Evolutionary conservation across 2,329 filamentous ascomycete genomes (phyloP), one percentile per base, ranked within the genome.

Genomic region (Aspergillus quadrilineatus): DNA sequence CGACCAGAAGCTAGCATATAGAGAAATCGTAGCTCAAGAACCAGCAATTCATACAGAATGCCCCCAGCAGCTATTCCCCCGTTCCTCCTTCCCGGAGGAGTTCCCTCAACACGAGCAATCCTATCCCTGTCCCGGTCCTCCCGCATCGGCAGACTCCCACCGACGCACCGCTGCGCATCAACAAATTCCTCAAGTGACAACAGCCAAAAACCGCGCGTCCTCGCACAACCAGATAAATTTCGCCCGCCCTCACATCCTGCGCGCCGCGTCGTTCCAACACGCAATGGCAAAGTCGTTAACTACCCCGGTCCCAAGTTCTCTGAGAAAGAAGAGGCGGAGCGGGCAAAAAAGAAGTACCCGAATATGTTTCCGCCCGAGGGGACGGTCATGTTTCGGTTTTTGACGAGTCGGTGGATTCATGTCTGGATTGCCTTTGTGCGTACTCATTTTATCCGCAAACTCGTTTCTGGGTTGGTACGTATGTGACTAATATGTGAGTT

Each of bases 201-300:
- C 6, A 26, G 41, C 47, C 59, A 74, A 60, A 89, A 88, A 68
- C 83, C 85, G 36, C 82, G 87, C 60, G 83, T 91, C 4, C 86
- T 99, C 62, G 90, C 90, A 66, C 91, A 97, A 75, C 93, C 93
- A 26, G 83, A 89, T 67, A 89, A 88, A 72, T 97, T 96, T 81
- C 90, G 90, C 47, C 93, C 94, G 2, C 94, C 94, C 0, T 97
- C 93, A 0, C 94, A 97, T 73, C 88, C 89, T 10, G 79, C 89
- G 22, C 82, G 89, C 6, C 82, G 91, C 32, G 79, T 82, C 4
- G 81, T 83, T 53, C 80, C 82, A 62, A 74, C 75, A 32, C 68
- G 65, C 55, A 67, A 69, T 56, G 53, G 65, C 39, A 51, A 64
- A 48, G 46, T 68, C 53, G 41, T 65, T 65, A 85, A 88, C 73